Conservation (phyloP, 106 monocot species). For the Triglochin maritima region DNA sequence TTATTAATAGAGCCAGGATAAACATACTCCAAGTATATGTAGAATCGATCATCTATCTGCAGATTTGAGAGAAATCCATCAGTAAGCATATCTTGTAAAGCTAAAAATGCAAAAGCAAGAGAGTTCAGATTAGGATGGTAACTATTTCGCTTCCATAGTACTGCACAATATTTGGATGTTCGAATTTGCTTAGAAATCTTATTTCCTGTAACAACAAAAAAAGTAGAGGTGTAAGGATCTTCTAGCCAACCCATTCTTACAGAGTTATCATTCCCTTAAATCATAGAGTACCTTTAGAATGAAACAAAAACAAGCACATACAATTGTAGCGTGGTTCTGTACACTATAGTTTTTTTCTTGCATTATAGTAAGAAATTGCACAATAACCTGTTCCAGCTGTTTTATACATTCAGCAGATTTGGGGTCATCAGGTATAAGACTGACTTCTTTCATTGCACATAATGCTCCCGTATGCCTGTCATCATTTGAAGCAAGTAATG, state of each 20-base stretch:
- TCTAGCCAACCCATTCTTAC: background rate
- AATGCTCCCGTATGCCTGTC: conserved; percentile 68
- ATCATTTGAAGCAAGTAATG: background rate
- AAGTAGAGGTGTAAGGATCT: background rate
- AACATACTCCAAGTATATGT: conserved; percentile 93
- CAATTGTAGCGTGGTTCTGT: background rate
- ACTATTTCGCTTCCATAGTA: conserved; percentile 96
- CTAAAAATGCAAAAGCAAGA: background rate
- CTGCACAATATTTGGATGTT: conserved; percentile 93
- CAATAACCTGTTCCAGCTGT: conserved; percentile 75
- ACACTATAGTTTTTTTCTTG: too few species aligned
- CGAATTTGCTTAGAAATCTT: conserved; percentile 78
- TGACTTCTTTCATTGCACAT: conserved; percentile 99
- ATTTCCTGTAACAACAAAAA: conserved; percentile 62
- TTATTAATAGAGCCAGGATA: conserved; percentile 91
- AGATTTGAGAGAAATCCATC: background rate
- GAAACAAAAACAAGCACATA: background rate
- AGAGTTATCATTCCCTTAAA: too few species aligned
- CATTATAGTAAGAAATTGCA: background rate
- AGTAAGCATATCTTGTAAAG: background rate
- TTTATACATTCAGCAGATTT: conserved; percentile 76
- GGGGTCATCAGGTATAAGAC: conserved; percentile 74
- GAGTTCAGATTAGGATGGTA: conserved; percentile 13
- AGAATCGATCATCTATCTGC: conserved; percentile 71
- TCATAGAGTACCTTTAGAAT: too few species aligned